Base-by-base conservation (phyloP, 352 stramenopile species). In the Bremia lactucae region DNA sequence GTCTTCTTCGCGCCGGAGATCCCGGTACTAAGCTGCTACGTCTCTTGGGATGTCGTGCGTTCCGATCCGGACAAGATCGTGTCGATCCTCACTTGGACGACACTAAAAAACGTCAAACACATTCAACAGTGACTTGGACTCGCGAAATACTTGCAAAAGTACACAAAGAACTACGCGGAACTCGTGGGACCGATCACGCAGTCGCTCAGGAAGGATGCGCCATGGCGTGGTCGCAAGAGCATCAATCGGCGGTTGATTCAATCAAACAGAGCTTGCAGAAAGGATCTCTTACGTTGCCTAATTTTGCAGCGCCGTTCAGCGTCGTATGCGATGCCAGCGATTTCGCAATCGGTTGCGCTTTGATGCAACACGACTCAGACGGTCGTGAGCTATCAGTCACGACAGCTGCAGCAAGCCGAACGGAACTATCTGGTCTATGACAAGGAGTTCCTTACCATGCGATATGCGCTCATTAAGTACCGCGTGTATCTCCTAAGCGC, bases 81-180 rank as follows among this genome's bases (percentile, higher is more conserved):
- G 24, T 29, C 24, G 6, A 29, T 29, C 24, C 11, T 49, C n/a
- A 63, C 51, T 11, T 54, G 23, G n/a, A 19, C 39, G 14, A 50
- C 15, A 3, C 36, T 13, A 0, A 37, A 0, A 11, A 52, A 36
- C 29, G 26, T 23, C 9, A 57, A 26, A 2, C 23, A 60, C 0
- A 5, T 59, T 0, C 38, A 36, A 1, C 33, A 56, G 39, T 57
- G 35, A 33, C 21, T 67, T 0, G 47, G 52, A 4, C 8, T 60
- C 0, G 36, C 31, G 1, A 65, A 49, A n/a, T 62, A 60, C 29
- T 18, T 65, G 2, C 45, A 62, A 34, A 50, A 51, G 16, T 59
- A 36, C 14, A 36, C 13, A 6, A 20, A 18, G 14, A 21, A 21
- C 9, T 36, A 36, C 14, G 14, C 31, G 0, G 33, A 19, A 19